These are phyloP conservation scores for Mycosarcoma maydis DNA, from an alignment of 1,284 basidiomycete species.

Conservation along the genomic window DNA sequence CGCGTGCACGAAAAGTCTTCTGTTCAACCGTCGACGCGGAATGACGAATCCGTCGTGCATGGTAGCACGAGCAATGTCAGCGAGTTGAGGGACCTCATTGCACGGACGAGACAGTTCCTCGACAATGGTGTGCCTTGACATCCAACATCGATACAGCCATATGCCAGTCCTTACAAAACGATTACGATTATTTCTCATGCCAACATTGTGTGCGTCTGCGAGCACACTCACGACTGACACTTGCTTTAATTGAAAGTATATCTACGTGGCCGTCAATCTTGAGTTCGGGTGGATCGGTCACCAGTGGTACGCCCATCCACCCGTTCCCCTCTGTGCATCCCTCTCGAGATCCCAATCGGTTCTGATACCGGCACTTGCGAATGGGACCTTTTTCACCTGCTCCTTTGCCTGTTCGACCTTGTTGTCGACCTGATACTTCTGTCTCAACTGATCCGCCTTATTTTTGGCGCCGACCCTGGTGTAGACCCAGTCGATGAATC, in stretches of 20 bases:
- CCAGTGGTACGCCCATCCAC: constrained; percentile 49
- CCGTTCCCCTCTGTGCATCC: constrained; percentile 36
- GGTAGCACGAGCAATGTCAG: constrained; percentile 5
- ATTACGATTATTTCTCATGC: no score
- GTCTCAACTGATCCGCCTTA: constrained; percentile 34
- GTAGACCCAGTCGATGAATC: constrained; percentile 50
- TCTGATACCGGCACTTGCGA: constrained; percentile 53
- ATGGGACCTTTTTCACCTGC: constrained; percentile 50
- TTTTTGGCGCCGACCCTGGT: constrained; percentile 42
- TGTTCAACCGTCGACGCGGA: background rate
- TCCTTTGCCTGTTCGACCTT: constrained; percentile 41
- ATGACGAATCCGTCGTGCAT: background rate
- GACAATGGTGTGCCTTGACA: constrained; percentile 6
- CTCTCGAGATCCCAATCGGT: constrained; percentile 49
- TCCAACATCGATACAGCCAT: no score
- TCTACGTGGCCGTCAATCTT: no score
- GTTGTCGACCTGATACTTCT: constrained; percentile 44
- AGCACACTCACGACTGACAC: background rate
- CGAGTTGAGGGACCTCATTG: constrained; percentile 23
- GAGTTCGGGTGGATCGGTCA: no score
- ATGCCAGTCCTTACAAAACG: no score
- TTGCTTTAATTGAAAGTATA: no score
- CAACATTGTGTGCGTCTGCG: no score
- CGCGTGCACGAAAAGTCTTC: background rate
- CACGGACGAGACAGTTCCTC: constrained; percentile 28